A percentile compares a stretch with the other conserved stretches of the same genome.
These are phyloP conservation scores for Calocera cornea DNA, from an alignment of 768 basidiomycete species.

Conservation along the genomic window DNA sequence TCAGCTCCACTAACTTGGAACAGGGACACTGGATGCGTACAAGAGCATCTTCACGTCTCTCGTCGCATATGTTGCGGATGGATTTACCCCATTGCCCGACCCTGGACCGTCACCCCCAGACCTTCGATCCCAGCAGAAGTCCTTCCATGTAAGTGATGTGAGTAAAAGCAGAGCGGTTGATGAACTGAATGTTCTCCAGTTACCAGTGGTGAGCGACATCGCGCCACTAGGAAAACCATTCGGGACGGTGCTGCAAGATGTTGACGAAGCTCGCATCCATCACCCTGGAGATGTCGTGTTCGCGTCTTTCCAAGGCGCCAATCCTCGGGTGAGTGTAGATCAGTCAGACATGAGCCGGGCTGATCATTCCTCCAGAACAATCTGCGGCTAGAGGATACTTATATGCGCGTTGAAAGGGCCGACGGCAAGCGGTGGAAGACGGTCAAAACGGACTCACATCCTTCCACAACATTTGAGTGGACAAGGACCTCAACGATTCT, in stretches of 20 bases:
- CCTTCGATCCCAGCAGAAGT: slow-evolving; percentile 51
- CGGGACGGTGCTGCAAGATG: slow-evolving; percentile 47
- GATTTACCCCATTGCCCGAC: slow-evolving; percentile 34
- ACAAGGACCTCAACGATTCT: slow-evolving; percentile 40
- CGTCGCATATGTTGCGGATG: slow-evolving; percentile 46
- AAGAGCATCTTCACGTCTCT: slow-evolving; percentile 60
- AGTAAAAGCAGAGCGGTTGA: neutral
- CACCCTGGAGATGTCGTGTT: slow-evolving; percentile 42
- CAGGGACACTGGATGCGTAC: slow-evolving; percentile 68
- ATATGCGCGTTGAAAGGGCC: slow-evolving; percentile 49
- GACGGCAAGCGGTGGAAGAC: slow-evolving; percentile 37
- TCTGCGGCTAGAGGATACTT: slow-evolving; percentile 56
- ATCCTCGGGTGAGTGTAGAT: slow-evolving; percentile 49
- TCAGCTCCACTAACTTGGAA: neutral
- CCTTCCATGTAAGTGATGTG: slow-evolving; percentile 38
- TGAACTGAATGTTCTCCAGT: neutral
- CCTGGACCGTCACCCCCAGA: slow-evolving; percentile 54
- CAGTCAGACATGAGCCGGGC: slow-evolving; percentile 16
- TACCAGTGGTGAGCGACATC: slow-evolving; percentile 42
- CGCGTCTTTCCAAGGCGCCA: slow-evolving; percentile 59
- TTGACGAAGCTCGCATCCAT: slow-evolving; percentile 36
- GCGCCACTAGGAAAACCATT: slow-evolving; percentile 44
- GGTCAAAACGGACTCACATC: slow-evolving; percentile 63
- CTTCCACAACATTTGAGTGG: slow-evolving; percentile 60
- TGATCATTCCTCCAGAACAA: slow-evolving; percentile 43